Conservation (phyloP, 2,329 filamentous ascomycete species). For the Trichoderma hamatum region DNA sequence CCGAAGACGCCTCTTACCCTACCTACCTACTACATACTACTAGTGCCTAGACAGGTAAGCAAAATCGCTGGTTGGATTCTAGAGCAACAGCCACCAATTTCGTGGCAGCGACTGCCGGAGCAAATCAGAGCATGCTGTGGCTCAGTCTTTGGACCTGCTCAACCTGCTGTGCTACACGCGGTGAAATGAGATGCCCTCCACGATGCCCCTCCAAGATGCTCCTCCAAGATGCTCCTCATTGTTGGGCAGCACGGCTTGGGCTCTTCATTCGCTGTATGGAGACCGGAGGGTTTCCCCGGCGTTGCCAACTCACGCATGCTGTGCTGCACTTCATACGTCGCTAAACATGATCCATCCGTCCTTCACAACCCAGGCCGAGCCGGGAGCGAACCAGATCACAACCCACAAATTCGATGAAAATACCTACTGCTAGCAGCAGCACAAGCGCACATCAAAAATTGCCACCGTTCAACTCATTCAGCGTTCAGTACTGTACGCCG, state of each 20-base stretch:
- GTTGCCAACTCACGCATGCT: background rate
- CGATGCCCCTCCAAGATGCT: background rate
- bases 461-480: background rate
- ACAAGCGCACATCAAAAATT: background rate
- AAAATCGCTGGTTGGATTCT: background rate
- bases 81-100: slow-evolving; percentile 12
- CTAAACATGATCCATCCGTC: background rate
- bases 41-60: background rate
- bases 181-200: background rate
- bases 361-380: background rate
- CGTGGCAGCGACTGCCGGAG: background rate
- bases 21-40: too few species aligned
- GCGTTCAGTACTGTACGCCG: background rate
- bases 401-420: background rate
- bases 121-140: background rate
- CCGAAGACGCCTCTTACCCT: background rate
- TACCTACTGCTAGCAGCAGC: background rate
- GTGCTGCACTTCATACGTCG: background rate
- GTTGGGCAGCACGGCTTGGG: background rate
- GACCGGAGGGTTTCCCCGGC: background rate
- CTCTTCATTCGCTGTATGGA: background rate
- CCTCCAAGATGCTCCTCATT: too few species aligned
- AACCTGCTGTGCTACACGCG: background rate
- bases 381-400: background rate
- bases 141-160: background rate